These are phyloP conservation scores for Rhizomucor miehei DNA, from an alignment of 371 early-diverging fungal genomes.

Conservation along the genomic window DNA sequence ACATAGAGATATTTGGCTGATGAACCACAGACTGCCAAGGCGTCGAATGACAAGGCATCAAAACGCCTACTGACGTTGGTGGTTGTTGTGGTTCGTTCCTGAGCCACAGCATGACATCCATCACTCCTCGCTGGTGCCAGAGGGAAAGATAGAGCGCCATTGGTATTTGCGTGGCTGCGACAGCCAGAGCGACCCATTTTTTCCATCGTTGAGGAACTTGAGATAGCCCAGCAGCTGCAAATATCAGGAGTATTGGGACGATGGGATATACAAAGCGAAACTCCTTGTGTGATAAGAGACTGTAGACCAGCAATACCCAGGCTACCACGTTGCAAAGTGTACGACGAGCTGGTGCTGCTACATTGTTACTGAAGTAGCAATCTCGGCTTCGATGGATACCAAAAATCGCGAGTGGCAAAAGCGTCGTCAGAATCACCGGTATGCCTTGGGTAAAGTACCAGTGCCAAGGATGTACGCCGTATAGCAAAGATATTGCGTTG, in stretches of 20 bases:
- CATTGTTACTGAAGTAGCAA: conserved; percentile 12
- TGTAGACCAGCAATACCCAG: conserved; percentile 65
- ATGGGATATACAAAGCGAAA: conserved; percentile 89
- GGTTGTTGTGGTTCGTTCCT: conserved; percentile 33
- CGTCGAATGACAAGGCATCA: conserved; percentile 97
- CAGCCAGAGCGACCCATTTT: neutral
- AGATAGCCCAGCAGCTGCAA: conserved; percentile 57
- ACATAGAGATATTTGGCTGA: conserved; percentile 42
- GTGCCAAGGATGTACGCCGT: conserved; percentile 87
- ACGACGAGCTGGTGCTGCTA: neutral
- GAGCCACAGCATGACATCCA: conserved; percentile 79
- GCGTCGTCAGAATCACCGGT: conserved; percentile 73
- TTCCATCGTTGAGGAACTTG: conserved; percentile 13
- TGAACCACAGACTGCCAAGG: conserved; percentile 85
- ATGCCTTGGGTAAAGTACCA: conserved; percentile 87
- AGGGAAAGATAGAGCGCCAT: conserved; percentile 67
- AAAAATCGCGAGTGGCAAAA: conserved; percentile 56
- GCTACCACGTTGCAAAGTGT: conserved; percentile 15
- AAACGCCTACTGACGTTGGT: conserved; percentile 31
- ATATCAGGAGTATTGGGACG: conserved; percentile 71
- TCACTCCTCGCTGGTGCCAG: conserved; percentile 90
- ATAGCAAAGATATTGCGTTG: conserved; percentile 76
- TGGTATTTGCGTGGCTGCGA: conserved; percentile 63
- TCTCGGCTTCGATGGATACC: conserved; percentile 13
- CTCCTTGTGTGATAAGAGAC: conserved; percentile 87